These are phyloP conservation scores for Auriscalpium vulgare DNA, from an alignment of 768 basidiomycete species.

Conservation along the genomic window DNA sequence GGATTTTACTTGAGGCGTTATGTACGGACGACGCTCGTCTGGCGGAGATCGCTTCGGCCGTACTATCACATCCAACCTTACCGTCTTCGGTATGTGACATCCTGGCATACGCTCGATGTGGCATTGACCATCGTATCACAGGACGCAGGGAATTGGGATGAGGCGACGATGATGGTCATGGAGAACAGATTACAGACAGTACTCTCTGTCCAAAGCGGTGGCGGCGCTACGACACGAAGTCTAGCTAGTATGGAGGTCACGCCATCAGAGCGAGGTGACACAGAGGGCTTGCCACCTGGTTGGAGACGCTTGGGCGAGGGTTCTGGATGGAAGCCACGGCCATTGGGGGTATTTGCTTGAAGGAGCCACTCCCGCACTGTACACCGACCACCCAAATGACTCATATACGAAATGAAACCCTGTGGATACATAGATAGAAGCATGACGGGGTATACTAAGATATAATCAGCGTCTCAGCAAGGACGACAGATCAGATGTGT, in stretches of 20 bases:
- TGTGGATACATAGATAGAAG: no score
- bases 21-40: conserved; percentile 30
- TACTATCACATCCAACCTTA: neutral
- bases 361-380: no score
- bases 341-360: conserved; percentile 47
- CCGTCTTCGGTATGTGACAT: neutral
- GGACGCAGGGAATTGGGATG: conserved; percentile 30
- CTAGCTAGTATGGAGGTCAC: no score
- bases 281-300: conserved; percentile 28
- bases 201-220: neutral
- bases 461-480: no score
- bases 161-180: conserved; percentile 47
- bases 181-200: conserved; percentile 4
- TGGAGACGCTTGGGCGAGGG: conserved; percentile 44
- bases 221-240: no score
- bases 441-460: no score
- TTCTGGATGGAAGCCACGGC: conserved; percentile 53
- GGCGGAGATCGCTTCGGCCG: conserved; percentile 1
- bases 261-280: neutral
- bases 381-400: no score
- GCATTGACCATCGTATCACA: neutral
- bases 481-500: no score
- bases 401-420: no score
- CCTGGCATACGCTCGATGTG: neutral
- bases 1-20: conserved; percentile 33